Evolutionary conservation across 495 filamentous ascomycete genomes (phyloP).

Genomic region (Hypoxylon trugodes): DNA sequence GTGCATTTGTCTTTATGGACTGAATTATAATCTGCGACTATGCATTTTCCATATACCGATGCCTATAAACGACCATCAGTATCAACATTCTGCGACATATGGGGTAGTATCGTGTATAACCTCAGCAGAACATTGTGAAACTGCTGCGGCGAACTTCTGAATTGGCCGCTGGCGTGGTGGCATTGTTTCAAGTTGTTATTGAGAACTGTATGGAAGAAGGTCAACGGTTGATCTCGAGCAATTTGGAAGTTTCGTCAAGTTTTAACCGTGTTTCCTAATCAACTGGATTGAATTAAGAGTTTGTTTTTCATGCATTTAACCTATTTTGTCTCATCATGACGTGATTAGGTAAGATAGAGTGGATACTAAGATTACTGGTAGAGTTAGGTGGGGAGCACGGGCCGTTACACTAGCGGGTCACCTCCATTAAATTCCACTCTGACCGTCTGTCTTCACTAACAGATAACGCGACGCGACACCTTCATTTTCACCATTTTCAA

Average conservation of each 20-base stretch:
- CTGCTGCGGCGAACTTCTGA: conserved; percentile 85
- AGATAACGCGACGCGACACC: conserved; percentile 1
- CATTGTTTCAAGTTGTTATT: conserved; percentile 37
- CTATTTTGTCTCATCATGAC: background rate
- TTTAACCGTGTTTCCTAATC: too few species aligned
- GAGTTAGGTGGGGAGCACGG: too few species aligned
- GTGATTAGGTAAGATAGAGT: background rate
- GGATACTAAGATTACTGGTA: background rate
- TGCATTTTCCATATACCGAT: conserved; percentile 88
- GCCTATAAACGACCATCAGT: conserved; percentile 61
- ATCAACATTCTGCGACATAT: background rate
- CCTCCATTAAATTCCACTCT: too few species aligned
- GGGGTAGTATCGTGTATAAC: conserved; percentile 51
- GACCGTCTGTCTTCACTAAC: too few species aligned
- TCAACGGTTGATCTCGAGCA: background rate
- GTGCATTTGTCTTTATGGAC: conserved; percentile 91
- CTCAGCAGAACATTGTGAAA: conserved; percentile 83
- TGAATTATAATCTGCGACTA: conserved; percentile 88
- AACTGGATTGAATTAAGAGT: too few species aligned
- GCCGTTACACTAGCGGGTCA: background rate
- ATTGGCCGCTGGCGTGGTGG: conserved; percentile 71
- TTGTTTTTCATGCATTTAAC: too few species aligned
- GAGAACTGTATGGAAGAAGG: background rate
- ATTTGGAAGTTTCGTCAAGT: background rate
- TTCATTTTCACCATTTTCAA: background rate